Evolutionary conservation across 208 protist genomes (phyloP), one percentile per base, ranked within the genome.

Genomic region (Kentomonas sorsogonicus): DNA sequence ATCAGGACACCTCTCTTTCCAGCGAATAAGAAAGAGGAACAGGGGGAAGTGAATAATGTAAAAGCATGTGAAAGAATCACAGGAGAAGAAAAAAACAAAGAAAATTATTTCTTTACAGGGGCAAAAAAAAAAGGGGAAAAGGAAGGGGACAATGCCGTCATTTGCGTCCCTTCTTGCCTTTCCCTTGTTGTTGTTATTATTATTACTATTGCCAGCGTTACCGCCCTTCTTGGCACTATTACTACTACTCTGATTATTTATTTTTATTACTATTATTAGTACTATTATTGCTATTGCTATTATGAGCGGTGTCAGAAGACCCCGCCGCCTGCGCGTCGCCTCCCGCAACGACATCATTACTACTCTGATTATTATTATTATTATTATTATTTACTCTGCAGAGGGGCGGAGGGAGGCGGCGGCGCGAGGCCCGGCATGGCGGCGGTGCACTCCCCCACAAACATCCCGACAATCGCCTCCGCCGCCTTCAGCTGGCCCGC

Each of bases 401-500:
- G 30, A 15, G 2, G 13, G 33, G 11, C 16, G 29, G 40, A 13
- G 40, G 22, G 3, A 1, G 30, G 13, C 45, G 40, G 33, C 3
- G 62, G 53, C 25, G 65, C n/a, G n/a, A n/a, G n/a, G n/a, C n/a
- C 29, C 1, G 39, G n/a, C 22, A 56, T 18, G 18, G 65, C 61
- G 29, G 63, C 29, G 13, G 85, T 89, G 69, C 81, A 88, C 29
- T 43, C 43, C 16, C 41, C 33, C 22, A 93, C 79, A 43, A 86
- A 93, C 31, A 83, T 72, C 38, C 69, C 60, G 13, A 93, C 63
- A 4, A 93, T 39, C 4, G 53, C 48, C 53, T 93, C 81, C 36
- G 90, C 73, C 29, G 77, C 51, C 41, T 69, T 79, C 0, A 93
- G 53, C 56, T 93, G 74, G 0, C 74, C 74, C 22, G 86, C 69